Base-by-base conservation (phyloP, 345 rosid genomes). In the Eucalyptus leucophloia region DNA sequence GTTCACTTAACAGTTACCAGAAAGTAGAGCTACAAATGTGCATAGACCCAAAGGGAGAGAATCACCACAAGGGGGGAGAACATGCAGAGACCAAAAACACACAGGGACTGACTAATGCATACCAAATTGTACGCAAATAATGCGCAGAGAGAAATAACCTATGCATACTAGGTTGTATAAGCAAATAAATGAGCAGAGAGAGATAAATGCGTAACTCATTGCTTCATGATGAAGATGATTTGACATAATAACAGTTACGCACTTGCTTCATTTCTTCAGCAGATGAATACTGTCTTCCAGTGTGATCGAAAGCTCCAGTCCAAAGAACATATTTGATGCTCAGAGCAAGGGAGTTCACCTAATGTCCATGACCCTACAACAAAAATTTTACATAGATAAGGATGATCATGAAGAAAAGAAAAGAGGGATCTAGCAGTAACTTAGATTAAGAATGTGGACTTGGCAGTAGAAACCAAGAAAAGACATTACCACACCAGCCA, bases 291-390 rank as follows among this genome's bases (percentile, higher is more conserved):
- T 91, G 94, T 92, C 93, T 95, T 56, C 99, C 96, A 88, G 97
- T 95, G 93, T 97, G 98, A 92, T 98, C 97, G 94, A 93, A 98
- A 92, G 99, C 99, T 90, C 99, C 99, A 56, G 99, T 97, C 12
- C 96, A 94, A 86, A 98, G 99, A 92, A 96, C 97, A 88, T 96
- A 96, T 65, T 97, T 98, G 0, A 97, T 98, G 95, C 98, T 98
- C 91, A 96, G 92, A 56, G 99, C 99, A 92, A 97, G 98, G 86
- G 99, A 96, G 90, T 98, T 98, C 51, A 98, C 96, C 99, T 97
- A 97, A 93, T 96, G 98, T 16, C 97, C 99, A 91, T 96, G 99
- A 92, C 99, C 99, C 99, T 98, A 81, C 34, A 90, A 91, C 86
- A 88, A 88, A 60, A 13, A 50, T 26, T 88, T 67, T 86, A 87